These are phyloP conservation scores for Tricholoma flavovirens DNA, from an alignment of 768 basidiomycete species.

Conservation along the genomic window DNA sequence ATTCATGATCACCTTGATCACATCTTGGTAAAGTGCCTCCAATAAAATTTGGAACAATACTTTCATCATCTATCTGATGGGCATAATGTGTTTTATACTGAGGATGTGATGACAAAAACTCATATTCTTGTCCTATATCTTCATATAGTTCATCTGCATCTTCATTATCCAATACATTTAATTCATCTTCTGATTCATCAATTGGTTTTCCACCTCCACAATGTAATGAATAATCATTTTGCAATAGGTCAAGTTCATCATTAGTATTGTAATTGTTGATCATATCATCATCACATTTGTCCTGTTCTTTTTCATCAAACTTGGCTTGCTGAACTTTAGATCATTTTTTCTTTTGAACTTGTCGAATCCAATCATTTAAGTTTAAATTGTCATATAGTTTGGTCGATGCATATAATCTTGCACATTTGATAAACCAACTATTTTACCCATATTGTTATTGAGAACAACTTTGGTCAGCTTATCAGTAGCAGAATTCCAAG, in stretches of 20 bases:
- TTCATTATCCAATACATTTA: neutral
- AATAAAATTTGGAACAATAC: slow-evolving; percentile 22
- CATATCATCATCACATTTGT: too few relatives aligned
- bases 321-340: too few relatives aligned
- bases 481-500: too few relatives aligned
- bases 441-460: too few relatives aligned
- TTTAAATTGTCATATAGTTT: too few relatives aligned
- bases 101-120: slow-evolving; percentile 19
- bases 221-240: neutral
- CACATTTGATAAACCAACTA: too few relatives aligned
- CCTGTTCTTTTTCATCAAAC: too few relatives aligned
- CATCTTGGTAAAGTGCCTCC: slow-evolving; percentile 19
- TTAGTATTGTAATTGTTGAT: neutral
- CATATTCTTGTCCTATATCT: slow-evolving; percentile 4
- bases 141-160: neutral
- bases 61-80: neutral
- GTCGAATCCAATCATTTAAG: too few relatives aligned
- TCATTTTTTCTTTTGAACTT: too few relatives aligned
- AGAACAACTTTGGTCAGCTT: too few relatives aligned
- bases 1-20: too few relatives aligned
- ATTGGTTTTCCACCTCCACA: neutral
- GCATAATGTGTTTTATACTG: slow-evolving; percentile 17
- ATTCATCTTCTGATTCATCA: neutral
- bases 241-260: neutral
- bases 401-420: too few relatives aligned